phyloP scores from a whole-genome alignment of 306 rosid species.

The Herpetospermum pedunculosum region DNA sequence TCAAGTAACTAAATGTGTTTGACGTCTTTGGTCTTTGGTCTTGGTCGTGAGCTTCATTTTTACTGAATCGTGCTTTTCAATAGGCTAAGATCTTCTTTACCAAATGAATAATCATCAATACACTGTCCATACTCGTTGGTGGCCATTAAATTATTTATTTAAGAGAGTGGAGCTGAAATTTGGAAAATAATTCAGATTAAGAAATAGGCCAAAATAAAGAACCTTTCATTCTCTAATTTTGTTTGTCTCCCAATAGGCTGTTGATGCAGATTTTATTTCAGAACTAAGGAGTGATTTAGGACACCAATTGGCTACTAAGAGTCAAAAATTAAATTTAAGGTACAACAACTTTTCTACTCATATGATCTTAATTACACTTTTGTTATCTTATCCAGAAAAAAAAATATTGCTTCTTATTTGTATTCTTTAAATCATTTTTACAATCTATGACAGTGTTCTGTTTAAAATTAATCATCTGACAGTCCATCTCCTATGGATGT shows the following conservation, averaged over 20 bases:
- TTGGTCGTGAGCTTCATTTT: neutral
- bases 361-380: neutral
- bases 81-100: neutral
- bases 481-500: neutral
- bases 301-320: constrained; percentile 66
- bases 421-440: neutral
- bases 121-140: neutral
- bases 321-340: constrained; percentile 59
- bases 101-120: neutral
- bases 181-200: neutral
- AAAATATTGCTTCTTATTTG: neutral
- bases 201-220: neutral
- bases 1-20: neutral
- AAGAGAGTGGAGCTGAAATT: neutral
- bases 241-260: constrained; percentile 42
- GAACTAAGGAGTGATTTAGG: constrained; percentile 79
- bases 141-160: neutral
- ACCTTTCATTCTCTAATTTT: neutral
- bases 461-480: neutral
- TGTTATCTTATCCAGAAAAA: neutral
- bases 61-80: neutral
- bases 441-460: neutral
- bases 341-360: constrained; percentile 9
- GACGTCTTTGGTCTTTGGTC: neutral
- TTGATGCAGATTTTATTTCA: constrained; percentile 52